phyloP scores from a whole-genome alignment of 345 rosid species.

The Boechera stricta region DNA sequence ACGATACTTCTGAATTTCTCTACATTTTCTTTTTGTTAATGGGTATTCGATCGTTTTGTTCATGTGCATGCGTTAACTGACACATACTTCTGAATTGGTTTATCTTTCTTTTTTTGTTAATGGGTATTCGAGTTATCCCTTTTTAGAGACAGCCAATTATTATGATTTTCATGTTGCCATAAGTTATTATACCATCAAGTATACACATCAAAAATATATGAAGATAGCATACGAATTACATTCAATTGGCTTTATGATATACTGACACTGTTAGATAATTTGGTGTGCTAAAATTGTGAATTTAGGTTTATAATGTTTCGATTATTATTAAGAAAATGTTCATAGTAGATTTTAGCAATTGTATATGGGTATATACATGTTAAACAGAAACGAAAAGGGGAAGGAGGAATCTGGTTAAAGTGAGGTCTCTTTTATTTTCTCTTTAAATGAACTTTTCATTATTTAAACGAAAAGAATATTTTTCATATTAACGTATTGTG shows the following conservation, averaged over 20 bases:
- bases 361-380: background rate
- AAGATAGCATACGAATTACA: background rate
- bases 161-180: conserved; percentile 10
- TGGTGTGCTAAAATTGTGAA: background rate
- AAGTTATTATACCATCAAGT: conserved; percentile 1
- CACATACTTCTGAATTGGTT: conserved; percentile 4
- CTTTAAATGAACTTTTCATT: conserved; percentile 28
- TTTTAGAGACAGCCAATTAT: background rate
- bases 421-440: conserved; percentile 59
- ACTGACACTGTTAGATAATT: conserved; percentile 1
- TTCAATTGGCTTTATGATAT: background rate
- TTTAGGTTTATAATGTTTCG: background rate
- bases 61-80: conserved; percentile 28
- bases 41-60: conserved; percentile 9
- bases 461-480: conserved; percentile 24
- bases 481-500: conserved; percentile 15
- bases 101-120: background rate
- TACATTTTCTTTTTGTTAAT: conserved; percentile 16
- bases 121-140: background rate
- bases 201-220: background rate
- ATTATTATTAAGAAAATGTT: background rate
- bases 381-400: conserved; percentile 28
- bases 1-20: conserved; percentile 8
- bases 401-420: conserved; percentile 52
- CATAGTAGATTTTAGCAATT: background rate